Base-by-base conservation (phyloP, 2,329 filamentous ascomycete species). In the Aspergillus transmontanensis region DNA sequence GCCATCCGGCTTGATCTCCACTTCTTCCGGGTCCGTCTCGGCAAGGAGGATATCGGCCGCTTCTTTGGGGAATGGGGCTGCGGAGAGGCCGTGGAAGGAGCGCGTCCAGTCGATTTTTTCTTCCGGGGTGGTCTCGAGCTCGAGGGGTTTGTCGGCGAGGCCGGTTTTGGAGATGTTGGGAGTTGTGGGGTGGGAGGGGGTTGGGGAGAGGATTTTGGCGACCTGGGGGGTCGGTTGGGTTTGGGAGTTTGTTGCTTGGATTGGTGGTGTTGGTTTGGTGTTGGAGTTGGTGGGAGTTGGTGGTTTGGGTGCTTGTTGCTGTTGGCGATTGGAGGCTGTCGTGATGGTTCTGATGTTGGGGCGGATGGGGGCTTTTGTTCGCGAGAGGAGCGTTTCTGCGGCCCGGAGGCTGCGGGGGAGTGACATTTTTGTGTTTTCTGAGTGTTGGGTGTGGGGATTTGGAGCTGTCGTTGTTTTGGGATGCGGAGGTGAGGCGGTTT, bases 1-100 rank as follows among this genome's bases (percentile, higher is more conserved):
- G 39, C 95, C 95, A 81, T 99, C 95, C 36, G 95, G 94, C 83
- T 99, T 99, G 75, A 99, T 90, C 82, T 99, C 95, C 60, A 99
- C 89, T 79, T 98, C 94, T 55, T 89, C 85, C 0, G 86, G 80
- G 59, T 87, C 81, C 14, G 96, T 76, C 1, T 89, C 88, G 61
- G 86, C 83, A 66, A 91, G 85, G 54, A 97, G 84, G 23, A 92
- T 84, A 19, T 87, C 84, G 11, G 87, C 85, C 59, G 90, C 86
- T 78, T 93, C 89, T 53, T 87, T 81, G 4, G 88, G 82, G 77
- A 97, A 96, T 0, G 92, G 85, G 39, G 83, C 82, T 0, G 85
- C 84, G 41, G 89, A 90, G 21, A 97, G 86, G 14, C 92, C 92
- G 77, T 94, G 89, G 82, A 90, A 97, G 16, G 92, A 96, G 56